Percentiles rank a stretch among this genome's conserved stretches.
phyloP scores from a whole-genome alignment of 768 basidiomycete species.

The Amanita thiersii region DNA sequence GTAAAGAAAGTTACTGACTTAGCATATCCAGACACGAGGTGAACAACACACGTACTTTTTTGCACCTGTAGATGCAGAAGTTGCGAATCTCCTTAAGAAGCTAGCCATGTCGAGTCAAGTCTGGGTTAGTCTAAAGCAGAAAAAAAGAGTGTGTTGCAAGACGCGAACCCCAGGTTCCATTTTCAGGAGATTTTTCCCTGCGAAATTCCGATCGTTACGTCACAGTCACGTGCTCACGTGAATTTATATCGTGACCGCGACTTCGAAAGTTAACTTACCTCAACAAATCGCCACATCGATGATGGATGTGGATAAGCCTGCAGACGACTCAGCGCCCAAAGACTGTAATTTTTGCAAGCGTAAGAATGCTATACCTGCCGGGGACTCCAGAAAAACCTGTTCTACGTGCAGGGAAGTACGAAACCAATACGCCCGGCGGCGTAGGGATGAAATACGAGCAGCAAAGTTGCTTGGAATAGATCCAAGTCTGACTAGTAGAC shows the following conservation, averaged over 20 bases:
- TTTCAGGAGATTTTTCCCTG: no score
- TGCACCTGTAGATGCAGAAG: conserved; percentile 34
- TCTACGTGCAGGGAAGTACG: not conserved
- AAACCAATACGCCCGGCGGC: not conserved
- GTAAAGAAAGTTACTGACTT: conserved; percentile 10
- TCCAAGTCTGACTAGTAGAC: no score
- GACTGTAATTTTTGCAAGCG: not conserved
- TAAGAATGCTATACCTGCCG: conserved; percentile 2
- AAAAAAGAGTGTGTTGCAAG: no score
- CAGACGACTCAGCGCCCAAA: not conserved
- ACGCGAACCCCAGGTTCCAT: no score
- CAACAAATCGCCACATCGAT: no score
- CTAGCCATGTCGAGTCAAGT: conserved; percentile 30
- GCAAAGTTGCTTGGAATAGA: not conserved
- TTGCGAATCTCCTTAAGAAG: conserved; percentile 43
- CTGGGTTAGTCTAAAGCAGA: not conserved
- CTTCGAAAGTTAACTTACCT: no score
- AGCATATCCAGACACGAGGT: conserved; percentile 4
- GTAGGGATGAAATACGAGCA: not conserved
- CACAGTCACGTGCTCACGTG: conserved; percentile 1
- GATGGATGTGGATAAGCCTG: not conserved
- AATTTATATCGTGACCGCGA: no score
- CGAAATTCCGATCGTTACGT: not conserved
- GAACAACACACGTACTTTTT: conserved; percentile 25
- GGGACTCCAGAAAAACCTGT: not conserved